Conservation (phyloP, 2,329 filamentous ascomycete genomes). For the Epichloe scottii region DNA sequence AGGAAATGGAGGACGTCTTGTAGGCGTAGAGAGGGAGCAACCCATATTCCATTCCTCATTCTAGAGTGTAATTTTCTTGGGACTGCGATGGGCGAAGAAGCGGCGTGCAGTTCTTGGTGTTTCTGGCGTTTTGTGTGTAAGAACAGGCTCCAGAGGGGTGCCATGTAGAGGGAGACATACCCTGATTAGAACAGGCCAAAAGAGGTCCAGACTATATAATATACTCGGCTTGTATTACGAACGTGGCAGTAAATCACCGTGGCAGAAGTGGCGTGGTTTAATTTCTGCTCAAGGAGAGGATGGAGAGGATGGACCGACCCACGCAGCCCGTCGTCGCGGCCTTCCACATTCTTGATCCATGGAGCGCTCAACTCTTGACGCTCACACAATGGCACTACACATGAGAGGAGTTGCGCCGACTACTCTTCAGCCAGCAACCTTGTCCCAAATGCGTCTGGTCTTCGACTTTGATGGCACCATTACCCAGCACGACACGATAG, state of each 20-base stretch:
- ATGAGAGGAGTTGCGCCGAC: neutral
- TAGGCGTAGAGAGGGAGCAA: constrained; percentile 10
- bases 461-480: constrained; percentile 51
- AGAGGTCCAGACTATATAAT: constrained; percentile 3
- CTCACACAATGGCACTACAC: too few species aligned
- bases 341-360: too few species aligned
- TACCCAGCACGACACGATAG: constrained; percentile 40
- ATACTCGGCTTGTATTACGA: neutral
- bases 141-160: neutral
- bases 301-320: neutral
- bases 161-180: constrained; percentile 10
- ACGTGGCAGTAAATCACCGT: neutral
- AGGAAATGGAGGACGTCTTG: constrained; percentile 72
- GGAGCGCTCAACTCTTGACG: too few species aligned
- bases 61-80: neutral
- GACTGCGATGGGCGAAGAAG: neutral
- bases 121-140: neutral
- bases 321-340: too few species aligned
- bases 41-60: too few species aligned
- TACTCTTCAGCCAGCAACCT: neutral
- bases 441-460: constrained; percentile 30
- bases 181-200: constrained; percentile 11
- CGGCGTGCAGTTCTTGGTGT: neutral
- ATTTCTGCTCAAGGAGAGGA: neutral
- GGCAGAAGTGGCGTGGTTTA: too few species aligned